Evolutionary conservation across 805 yeast genomes (phyloP).

Genomic region (Saturnispora bothae): DNA sequence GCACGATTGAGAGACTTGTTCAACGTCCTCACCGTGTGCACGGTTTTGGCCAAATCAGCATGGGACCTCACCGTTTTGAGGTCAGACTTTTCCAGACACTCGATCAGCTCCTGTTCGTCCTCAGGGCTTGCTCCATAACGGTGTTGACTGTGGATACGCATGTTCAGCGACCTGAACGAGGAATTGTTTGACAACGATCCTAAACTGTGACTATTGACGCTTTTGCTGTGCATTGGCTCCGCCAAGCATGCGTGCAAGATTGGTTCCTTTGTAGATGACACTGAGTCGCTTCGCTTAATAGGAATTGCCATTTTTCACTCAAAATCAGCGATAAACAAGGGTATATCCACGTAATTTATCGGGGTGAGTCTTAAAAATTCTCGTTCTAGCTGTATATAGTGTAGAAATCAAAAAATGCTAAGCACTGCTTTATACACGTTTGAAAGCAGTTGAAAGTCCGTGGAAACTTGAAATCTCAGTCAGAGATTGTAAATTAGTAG

Average conservation of each 20-base stretch:
- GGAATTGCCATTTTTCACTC: constrained; percentile 2
- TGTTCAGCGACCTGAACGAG: constrained; percentile 1
- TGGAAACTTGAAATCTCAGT: too few relatives aligned
- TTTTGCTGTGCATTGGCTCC: neutral
- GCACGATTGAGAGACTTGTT: constrained; percentile 65
- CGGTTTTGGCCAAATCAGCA: constrained; percentile 69
- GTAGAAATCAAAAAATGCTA: too few relatives aligned
- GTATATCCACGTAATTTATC: too few relatives aligned
- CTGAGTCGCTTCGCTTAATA: constrained; percentile 5
- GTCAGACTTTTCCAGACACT: constrained; percentile 19
- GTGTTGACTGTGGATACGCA: neutral
- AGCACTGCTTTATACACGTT: too few relatives aligned
- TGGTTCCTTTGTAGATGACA: constrained; percentile 4
- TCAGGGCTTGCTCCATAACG: neutral
- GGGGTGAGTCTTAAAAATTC: too few relatives aligned
- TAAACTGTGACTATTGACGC: neutral
- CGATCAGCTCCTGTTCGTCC: constrained; percentile 5
- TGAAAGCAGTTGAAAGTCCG: too few relatives aligned
- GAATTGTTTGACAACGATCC: constrained; percentile 1
- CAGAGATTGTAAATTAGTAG: too few relatives aligned
- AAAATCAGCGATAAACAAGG: too few relatives aligned
- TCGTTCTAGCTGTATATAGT: too few relatives aligned
- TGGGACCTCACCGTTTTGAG: constrained; percentile 53
- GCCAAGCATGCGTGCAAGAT: constrained; percentile 8
- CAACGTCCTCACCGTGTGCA: constrained; percentile 66